phyloP scores from a whole-genome alignment of 2,329 filamentous ascomycete species.

The Aspergillus japonicus region DNA sequence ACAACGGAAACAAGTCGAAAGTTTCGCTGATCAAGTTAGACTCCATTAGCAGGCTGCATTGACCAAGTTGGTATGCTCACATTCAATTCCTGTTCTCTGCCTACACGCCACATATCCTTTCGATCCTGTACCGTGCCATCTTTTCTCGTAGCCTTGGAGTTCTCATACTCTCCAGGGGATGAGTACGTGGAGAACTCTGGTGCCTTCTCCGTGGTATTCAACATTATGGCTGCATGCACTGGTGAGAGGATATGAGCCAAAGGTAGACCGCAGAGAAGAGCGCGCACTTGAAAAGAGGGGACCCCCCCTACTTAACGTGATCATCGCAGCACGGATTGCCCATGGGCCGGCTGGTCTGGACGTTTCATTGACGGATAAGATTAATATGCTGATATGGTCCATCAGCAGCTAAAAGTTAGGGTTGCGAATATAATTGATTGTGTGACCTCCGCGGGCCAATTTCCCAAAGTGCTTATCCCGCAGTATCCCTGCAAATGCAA shows the following conservation, averaged over 20 bases:
- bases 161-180: slow-evolving; percentile 13
- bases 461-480: neutral
- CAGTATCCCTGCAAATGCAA: neutral
- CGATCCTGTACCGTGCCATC: slow-evolving; percentile 30
- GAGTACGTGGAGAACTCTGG: slow-evolving; percentile 1
- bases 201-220: slow-evolving; percentile 18
- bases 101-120: slow-evolving; percentile 36
- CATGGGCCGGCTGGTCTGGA: no score
- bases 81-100: slow-evolving; percentile 33
- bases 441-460: neutral
- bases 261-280: neutral
- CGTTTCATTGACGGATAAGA: neutral
- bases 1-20: slow-evolving; percentile 36
- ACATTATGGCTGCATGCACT: slow-evolving; percentile 9
- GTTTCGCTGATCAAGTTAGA: slow-evolving; percentile 27
- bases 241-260: neutral
- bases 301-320: neutral
- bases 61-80: slow-evolving; percentile 12
- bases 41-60: neutral
- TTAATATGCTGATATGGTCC: neutral
- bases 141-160: slow-evolving; percentile 1
- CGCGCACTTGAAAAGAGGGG: neutral
- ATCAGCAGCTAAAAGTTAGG: neutral
- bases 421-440: neutral
- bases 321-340: no score